phyloP scores from a whole-genome alignment of 495 filamentous ascomycete species.

The Oleoguttula mirabilis region DNA sequence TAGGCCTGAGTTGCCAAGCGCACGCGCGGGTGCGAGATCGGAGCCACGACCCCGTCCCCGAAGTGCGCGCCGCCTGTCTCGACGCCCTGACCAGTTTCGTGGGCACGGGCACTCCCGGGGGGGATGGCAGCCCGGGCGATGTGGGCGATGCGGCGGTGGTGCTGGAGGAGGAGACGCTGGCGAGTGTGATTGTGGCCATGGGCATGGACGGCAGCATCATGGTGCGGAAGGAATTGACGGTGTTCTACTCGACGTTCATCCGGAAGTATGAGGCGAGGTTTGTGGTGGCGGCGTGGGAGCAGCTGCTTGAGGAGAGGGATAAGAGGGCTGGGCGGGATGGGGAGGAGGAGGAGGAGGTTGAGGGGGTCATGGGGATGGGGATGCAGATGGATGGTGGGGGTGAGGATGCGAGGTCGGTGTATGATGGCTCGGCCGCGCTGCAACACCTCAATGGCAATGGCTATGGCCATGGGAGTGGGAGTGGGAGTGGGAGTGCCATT shows the following conservation, averaged over 20 bases:
- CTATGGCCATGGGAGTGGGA: no score
- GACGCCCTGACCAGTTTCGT: slow-evolving; percentile 89
- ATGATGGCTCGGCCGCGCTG: not conserved
- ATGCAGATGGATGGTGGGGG: not conserved
- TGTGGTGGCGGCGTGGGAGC: slow-evolving; percentile 81
- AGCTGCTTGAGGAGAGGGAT: slow-evolving; percentile 73
- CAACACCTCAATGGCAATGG: not conserved
- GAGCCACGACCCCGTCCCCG: slow-evolving; percentile 79
- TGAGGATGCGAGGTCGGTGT: not conserved
- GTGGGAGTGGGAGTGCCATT: no score
- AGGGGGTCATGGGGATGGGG: not conserved
- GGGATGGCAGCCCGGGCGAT: no score
- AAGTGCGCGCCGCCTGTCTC: slow-evolving; percentile 86
- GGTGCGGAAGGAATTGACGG: slow-evolving; percentile 81
- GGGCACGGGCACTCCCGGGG: slow-evolving; percentile 52
- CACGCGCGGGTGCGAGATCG: slow-evolving; percentile 66
- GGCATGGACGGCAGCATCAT: slow-evolving; percentile 81
- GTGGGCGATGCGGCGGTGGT: slow-evolving; percentile 57
- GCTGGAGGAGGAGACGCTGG: slow-evolving; percentile 76
- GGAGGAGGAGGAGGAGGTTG: not conserved
- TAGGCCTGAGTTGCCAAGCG: slow-evolving; percentile 72
- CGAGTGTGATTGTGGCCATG: slow-evolving; percentile 74
- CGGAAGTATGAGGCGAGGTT: slow-evolving; percentile 87
- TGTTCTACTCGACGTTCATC: slow-evolving; percentile 89
- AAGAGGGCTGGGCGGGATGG: slow-evolving; percentile 24